Evolutionary conservation across 2,329 filamentous ascomycete species (phyloP).

Genomic region (Aureobasidium pullulans): DNA sequence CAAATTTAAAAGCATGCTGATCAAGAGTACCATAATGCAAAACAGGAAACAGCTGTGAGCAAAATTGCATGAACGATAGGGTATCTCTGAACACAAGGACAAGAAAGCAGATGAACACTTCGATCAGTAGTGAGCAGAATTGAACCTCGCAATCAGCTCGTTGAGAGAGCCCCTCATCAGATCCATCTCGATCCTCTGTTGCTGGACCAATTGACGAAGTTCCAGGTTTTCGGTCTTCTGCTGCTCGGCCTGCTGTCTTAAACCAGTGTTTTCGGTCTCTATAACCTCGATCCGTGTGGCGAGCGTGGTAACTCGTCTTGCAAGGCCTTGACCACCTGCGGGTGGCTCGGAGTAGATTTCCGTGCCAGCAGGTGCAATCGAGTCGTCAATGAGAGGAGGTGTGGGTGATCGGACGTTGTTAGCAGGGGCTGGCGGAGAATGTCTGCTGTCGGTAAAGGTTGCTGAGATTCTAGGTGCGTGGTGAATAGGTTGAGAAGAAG

Average conservation of each 20-base stretch:
- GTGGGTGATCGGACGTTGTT: not conserved
- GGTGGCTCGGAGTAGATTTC: not conserved
- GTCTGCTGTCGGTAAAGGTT: slow-evolving; percentile 2
- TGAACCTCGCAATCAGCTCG: not conserved
- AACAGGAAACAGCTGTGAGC: too few relatives aligned
- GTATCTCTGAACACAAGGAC: not conserved
- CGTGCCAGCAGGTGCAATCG: not conserved
- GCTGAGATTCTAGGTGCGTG: not conserved
- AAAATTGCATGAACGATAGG: too few relatives aligned
- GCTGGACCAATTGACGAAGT: not conserved
- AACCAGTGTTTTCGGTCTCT: not conserved
- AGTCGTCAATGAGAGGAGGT: not conserved
- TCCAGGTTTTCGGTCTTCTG: not conserved
- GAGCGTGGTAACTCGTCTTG: not conserved
- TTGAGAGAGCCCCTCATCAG: slow-evolving; percentile 4
- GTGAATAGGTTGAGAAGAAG: not conserved
- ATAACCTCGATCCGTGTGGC: not conserved
- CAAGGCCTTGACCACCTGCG: not conserved
- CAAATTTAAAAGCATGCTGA: too few relatives aligned
- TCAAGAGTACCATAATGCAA: too few relatives aligned
- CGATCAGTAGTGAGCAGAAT: not conserved
- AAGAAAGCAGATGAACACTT: too few relatives aligned
- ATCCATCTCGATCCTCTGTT: slow-evolving; percentile 4
- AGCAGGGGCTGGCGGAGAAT: not conserved
- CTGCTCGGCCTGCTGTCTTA: not conserved